phyloP scores from a whole-genome alignment of 441 rosid genomes.

The Gossypium gossypioides region DNA sequence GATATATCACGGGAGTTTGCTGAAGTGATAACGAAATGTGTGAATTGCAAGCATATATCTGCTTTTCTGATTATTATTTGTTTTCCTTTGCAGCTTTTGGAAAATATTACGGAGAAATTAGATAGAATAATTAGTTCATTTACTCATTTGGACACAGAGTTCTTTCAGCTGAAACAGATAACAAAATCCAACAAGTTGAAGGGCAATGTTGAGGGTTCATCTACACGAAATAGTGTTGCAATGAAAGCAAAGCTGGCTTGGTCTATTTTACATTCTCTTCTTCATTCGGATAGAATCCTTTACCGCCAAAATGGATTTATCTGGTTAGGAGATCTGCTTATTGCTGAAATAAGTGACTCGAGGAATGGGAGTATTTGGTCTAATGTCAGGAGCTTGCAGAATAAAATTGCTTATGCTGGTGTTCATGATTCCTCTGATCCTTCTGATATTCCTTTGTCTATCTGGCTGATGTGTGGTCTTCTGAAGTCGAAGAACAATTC shows the following conservation, averaged over 20 bases:
- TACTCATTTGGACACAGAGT: constrained; percentile 87
- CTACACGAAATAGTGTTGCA: constrained; percentile 34
- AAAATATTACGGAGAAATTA: constrained; percentile 66
- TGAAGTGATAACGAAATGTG: not conserved
- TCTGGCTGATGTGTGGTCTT: constrained; percentile 87
- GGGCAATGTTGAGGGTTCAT: constrained; percentile 39
- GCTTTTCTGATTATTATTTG: constrained; percentile 2
- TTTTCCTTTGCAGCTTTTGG: constrained; percentile 66
- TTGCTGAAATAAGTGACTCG: constrained; percentile 77
- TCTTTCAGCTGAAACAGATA: constrained; percentile 65
- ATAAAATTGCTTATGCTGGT: constrained; percentile 64
- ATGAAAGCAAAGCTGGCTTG: constrained; percentile 63
- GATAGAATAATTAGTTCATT: constrained; percentile 70
- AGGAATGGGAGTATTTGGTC: constrained; percentile 55
- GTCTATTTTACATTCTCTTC: constrained; percentile 92
- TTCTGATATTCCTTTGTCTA: constrained; percentile 71
- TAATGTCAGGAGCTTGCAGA: constrained; percentile 61
- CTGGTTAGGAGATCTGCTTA: constrained; percentile 93
- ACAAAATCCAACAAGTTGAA: constrained; percentile 66
- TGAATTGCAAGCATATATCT: not conserved
- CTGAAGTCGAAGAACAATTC: constrained; percentile 68
- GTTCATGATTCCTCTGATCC: constrained; percentile 48
- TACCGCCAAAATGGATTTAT: constrained; percentile 84
- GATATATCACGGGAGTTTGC: not conserved
- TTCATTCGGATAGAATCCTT: constrained; percentile 79